phyloP scores from a whole-genome alignment of 139 green algal genomes.

The Diplosphaera chodatii region DNA sequence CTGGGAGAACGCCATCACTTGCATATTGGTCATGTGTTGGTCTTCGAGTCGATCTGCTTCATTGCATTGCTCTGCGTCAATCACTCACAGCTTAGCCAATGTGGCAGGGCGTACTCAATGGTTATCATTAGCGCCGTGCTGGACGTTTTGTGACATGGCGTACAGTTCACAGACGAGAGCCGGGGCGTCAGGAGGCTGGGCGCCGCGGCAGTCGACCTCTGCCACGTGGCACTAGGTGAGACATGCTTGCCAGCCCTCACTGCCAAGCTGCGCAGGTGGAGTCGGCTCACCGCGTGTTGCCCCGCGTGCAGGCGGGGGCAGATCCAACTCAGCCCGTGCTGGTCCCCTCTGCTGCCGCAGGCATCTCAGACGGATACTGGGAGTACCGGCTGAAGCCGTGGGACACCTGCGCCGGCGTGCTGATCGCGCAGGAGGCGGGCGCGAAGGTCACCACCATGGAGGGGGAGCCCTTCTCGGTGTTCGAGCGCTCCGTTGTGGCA shows the following conservation, averaged over 20 bases:
- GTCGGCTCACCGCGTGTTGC: no score
- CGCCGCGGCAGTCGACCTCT: constrained; percentile 85
- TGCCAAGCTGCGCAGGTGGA: no score
- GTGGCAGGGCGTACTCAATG: no score
- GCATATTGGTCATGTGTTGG: no score
- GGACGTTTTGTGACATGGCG: no score
- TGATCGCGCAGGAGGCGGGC: constrained; percentile 68
- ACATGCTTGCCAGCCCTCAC: background rate
- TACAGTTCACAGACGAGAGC: constrained; percentile 73
- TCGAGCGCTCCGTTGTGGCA: constrained; percentile 53
- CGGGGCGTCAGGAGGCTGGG: constrained; percentile 76
- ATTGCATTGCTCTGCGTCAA: no score
- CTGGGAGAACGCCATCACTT: no score
- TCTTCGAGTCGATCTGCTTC: background rate
- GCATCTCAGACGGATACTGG: constrained; percentile 41
- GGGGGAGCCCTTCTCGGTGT: constrained; percentile 59
- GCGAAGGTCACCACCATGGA: constrained; percentile 70
- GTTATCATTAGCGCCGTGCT: no score
- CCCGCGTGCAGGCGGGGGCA: no score
- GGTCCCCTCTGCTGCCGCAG: background rate
- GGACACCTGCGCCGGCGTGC: constrained; percentile 60
- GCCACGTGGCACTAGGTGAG: constrained; percentile 74
- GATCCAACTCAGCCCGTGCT: no score
- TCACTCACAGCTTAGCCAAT: no score
- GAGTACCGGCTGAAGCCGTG: constrained; percentile 71